These are phyloP conservation scores for Tetracladium setigerum DNA, from an alignment of 495 filamentous ascomycete genomes.

Conservation along the genomic window DNA sequence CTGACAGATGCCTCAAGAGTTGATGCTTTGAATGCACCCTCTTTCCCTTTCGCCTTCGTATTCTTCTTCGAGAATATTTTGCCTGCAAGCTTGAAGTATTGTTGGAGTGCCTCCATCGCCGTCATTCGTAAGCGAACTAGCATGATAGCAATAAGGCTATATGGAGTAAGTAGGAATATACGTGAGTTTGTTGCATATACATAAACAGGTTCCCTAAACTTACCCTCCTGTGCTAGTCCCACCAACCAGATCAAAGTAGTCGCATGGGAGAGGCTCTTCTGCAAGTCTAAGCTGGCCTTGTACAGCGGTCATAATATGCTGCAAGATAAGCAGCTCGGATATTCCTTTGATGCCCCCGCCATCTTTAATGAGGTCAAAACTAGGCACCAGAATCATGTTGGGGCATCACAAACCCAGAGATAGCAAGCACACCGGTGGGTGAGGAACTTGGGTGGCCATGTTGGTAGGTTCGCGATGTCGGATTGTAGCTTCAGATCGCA, in stretches of 20 bases:
- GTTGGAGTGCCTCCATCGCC: constrained; percentile 21
- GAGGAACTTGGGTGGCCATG: too few species aligned
- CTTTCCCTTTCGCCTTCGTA: constrained; percentile 8
- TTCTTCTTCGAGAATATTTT: constrained; percentile 22
- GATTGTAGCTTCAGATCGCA: too few species aligned
- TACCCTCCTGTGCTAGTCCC: constrained; percentile 35
- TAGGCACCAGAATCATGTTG: too few species aligned
- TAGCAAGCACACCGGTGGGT: too few species aligned
- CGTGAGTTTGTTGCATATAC: background rate
- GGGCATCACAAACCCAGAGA: too few species aligned
- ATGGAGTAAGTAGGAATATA: background rate
- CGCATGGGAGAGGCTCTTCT: constrained; percentile 26
- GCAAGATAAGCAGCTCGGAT: constrained; percentile 26
- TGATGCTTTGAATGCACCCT: constrained; percentile 17
- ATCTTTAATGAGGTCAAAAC: too few species aligned
- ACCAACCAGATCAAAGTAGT: constrained; percentile 31
- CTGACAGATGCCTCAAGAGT: constrained; percentile 8
- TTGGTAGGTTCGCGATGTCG: too few species aligned
- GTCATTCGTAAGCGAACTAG: constrained; percentile 30
- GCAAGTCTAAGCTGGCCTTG: constrained; percentile 9
- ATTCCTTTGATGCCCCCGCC: constrained; percentile 32
- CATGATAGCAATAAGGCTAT: constrained; percentile 30
- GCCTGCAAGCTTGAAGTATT: constrained; percentile 20
- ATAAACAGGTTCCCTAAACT: constrained; percentile 1
- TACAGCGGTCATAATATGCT: constrained; percentile 27